phyloP scores from a whole-genome alignment of 768 basidiomycete species.

The Lactifluus pinguis region DNA sequence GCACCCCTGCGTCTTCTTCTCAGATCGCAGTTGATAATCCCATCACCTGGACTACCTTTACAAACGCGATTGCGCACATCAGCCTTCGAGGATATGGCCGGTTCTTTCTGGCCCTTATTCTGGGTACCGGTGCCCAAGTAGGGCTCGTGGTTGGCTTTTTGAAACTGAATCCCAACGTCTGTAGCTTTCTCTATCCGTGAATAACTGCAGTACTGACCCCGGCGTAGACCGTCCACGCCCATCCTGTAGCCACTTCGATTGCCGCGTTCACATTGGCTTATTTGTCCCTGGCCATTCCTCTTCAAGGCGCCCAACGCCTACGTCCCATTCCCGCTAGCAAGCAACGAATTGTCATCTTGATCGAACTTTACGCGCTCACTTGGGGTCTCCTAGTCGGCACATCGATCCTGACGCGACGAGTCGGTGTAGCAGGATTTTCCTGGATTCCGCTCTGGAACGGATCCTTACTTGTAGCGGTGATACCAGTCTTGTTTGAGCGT shows the following conservation, averaged over 20 bases:
- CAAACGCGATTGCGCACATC: background rate
- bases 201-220: background rate
- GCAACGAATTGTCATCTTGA: conserved; percentile 42
- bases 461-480: conserved; percentile 34
- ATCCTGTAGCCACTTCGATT: conserved; percentile 41
- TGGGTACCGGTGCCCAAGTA: conserved; percentile 38
- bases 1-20: conserved; percentile 4
- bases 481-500: conserved; percentile 32
- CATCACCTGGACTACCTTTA: background rate
- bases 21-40: conserved; percentile 1
- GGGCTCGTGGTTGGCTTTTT: conserved; percentile 41
- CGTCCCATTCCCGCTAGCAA: conserved; percentile 30
- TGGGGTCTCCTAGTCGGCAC: conserved; percentile 49
- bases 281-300: conserved; percentile 37
- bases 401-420: conserved; percentile 35
- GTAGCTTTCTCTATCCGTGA: conserved; percentile 20
- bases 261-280: conserved; percentile 45
- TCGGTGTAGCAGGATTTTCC: conserved; percentile 45
- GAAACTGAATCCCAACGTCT: conserved; percentile 55
- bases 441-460: conserved; percentile 48
- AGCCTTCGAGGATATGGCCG: conserved; percentile 36
- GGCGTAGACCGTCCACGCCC: conserved; percentile 53
- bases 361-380: conserved; percentile 48
- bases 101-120: conserved; percentile 52
- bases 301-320: conserved; percentile 26